Evolutionary conservation across 2,329 filamentous ascomycete species (phyloP), one percentile per base, ranked within the genome.

Genomic region (Pestalotiopsis sp.): DNA sequence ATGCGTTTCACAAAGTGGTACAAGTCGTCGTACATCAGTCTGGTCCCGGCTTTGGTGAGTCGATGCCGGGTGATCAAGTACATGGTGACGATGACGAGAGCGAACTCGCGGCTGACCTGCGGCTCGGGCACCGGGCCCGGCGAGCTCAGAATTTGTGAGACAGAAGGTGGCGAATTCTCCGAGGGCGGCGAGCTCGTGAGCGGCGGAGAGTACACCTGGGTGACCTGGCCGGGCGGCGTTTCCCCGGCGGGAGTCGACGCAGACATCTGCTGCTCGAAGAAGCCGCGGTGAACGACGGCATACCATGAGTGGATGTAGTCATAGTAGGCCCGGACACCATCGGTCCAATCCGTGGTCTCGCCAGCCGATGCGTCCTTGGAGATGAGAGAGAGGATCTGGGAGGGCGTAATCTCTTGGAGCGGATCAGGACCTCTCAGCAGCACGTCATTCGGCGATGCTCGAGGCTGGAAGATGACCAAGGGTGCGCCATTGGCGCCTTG

Each of bases 1-100:
- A 80, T 74, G 17, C 82, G 77, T 72, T 82, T 83, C 45, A 78
- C 78, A 14, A 78, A 77, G 12, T 79, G 73, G 65, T 84, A 84
- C 25, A 79, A 77, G 66, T 79, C 76, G 62, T 80, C 76, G 65
- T 83, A 81, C 78, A 84, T 82, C 60, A 73, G 70, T 65, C 76
- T 72, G 61, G 78, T 77, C 38, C 79, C 78, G 14, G 75, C 73
- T 67, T 79, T 77, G 63, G 78, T 80, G 36, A 78, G 75, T n/a
- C 82, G 79, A 71, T 76, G 74, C 23, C 82, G 79, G 60, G 81
- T 81, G 23, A 76, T 79, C 20, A 84, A 78, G 67, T 83, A 80
- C 80, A 84, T 84, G 66, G 81, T 80, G 27, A 83, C 78, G 31
- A 83, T 73, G 58, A 84, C 76, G 31, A 84, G 75, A 25, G 81